Evolutionary conservation across 108 stramenopile species (phyloP).

Genomic region (Pseudonitzschia delicatissima): DNA sequence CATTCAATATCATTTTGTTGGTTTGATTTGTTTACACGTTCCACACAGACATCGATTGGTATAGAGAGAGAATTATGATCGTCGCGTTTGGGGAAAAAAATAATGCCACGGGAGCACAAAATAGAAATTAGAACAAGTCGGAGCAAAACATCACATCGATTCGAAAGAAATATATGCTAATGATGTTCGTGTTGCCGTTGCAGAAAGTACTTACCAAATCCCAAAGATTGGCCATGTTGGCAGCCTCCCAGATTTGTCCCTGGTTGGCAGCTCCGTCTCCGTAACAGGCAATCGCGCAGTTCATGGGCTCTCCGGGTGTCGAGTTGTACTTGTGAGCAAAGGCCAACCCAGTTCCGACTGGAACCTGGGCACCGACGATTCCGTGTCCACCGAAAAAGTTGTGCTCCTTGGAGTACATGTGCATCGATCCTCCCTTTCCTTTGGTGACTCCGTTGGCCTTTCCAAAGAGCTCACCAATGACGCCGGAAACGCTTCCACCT

Average conservation of each 20-base stretch:
- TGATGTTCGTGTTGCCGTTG: too few relatives aligned
- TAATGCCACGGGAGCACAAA: not conserved
- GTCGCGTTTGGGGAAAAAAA: slow-evolving; percentile 2
- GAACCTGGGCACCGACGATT: slow-evolving; percentile 99
- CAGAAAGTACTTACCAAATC: slow-evolving; percentile 55
- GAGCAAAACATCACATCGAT: not conserved
- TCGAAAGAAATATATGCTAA: too few relatives aligned
- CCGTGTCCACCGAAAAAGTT: slow-evolving; percentile 99
- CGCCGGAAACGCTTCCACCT: slow-evolving; percentile 82
- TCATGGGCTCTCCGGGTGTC: slow-evolving; percentile 88
- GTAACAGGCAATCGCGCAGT: slow-evolving; percentile 96
- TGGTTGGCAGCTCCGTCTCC: slow-evolving; percentile 99
- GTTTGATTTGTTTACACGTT: not conserved
- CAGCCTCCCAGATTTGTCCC: slow-evolving; percentile 99
- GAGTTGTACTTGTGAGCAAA: slow-evolving; percentile 98
- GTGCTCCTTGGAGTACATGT: slow-evolving; percentile 98
- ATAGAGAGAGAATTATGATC: not conserved
- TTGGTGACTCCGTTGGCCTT: slow-evolving; percentile 66
- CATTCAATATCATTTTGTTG: not conserved
- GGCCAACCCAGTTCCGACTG: slow-evolving; percentile 95
- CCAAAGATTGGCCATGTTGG: slow-evolving; percentile 94
- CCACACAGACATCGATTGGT: not conserved
- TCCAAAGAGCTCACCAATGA: slow-evolving; percentile 95
- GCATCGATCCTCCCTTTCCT: slow-evolving; percentile 99
- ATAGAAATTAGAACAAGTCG: not conserved